A percentile compares a stretch with the other conserved stretches of the same genome.
Evolutionary conservation across 805 yeast genomes (phyloP).

Genomic region (Tetrapisispora pingtungensis): DNA sequence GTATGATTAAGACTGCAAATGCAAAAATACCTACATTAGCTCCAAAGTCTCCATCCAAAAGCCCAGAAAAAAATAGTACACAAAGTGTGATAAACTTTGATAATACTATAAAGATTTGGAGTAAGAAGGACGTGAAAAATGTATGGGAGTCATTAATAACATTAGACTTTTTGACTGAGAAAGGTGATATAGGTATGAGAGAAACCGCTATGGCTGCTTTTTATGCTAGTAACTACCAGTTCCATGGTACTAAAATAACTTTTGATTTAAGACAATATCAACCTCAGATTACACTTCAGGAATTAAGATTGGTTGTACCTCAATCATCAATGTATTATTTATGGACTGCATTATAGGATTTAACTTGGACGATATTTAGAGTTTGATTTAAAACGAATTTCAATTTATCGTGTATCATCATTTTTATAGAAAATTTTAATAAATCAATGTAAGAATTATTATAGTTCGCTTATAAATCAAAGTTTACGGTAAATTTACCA

Average conservation of each 20-base stretch:
- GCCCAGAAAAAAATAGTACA: conserved; percentile 4
- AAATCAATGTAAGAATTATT: no score
- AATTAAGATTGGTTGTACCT: conserved; percentile 31
- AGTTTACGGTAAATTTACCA: no score
- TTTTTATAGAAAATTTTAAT: no score
- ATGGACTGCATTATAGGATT: conserved; percentile 25
- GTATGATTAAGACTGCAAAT: conserved; percentile 39
- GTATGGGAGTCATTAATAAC: conserved; percentile 66
- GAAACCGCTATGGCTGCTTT: conserved; percentile 33
- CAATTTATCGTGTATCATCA: no score
- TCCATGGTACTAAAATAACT: conserved; percentile 28
- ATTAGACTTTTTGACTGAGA: conserved; percentile 44
- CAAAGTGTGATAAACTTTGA: conserved; percentile 18
- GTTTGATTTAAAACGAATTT: no score
- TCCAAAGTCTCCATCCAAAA: conserved; percentile 22
- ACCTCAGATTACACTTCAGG: conserved; percentile 43
- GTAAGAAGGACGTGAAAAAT: conserved; percentile 46
- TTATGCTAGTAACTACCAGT: conserved; percentile 33
- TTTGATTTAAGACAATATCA: conserved; percentile 41
- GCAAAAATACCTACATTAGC: conserved; percentile 30
- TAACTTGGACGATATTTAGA: no score
- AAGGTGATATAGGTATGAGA: conserved; percentile 34
- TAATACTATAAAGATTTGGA: conserved; percentile 44
- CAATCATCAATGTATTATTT: conserved; percentile 24
- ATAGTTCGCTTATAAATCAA: no score